Percentiles rank a stretch among this genome's conserved stretches.
Evolutionary conservation across 768 basidiomycete genomes (phyloP).

Genomic region (Podaxis carcinomalis): DNA sequence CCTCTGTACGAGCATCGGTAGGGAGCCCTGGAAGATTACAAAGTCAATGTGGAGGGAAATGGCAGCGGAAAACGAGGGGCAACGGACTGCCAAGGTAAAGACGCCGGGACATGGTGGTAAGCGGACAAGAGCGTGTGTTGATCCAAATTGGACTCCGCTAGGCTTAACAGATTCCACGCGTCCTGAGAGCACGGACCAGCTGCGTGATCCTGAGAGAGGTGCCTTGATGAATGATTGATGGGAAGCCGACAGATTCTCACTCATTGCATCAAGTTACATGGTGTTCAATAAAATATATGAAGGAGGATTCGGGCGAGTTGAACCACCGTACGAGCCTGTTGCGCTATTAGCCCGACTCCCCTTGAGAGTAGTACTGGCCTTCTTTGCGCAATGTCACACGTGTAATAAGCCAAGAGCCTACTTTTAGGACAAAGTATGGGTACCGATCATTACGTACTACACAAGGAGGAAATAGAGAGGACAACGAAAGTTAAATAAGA

Average conservation of each 20-base stretch:
- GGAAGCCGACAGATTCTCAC: background rate
- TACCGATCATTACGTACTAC: background rate
- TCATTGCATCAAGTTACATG: background rate
- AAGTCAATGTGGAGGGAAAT: background rate
- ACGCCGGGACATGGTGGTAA: slow-evolving; percentile 70
- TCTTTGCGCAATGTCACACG: no score
- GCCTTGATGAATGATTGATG: background rate
- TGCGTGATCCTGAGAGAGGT: slow-evolving; percentile 12
- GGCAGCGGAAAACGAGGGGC: slow-evolving; percentile 2
- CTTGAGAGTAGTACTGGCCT: no score
- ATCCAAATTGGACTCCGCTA: slow-evolving; percentile 23
- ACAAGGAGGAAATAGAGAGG: background rate
- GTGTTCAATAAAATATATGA: background rate
- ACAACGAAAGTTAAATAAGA: background rate
- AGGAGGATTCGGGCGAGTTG: background rate
- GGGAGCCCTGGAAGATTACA: slow-evolving; percentile 58
- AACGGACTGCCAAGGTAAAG: slow-evolving; percentile 80
- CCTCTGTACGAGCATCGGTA: slow-evolving; percentile 75
- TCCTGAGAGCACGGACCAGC: slow-evolving; percentile 40
- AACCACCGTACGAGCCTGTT: no score
- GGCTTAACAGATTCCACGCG: slow-evolving; percentile 9
- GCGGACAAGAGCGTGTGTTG: slow-evolving; percentile 33
- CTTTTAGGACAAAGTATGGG: background rate
- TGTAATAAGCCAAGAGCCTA: no score
- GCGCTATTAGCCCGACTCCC: no score